A percentile compares a stretch with the other conserved stretches of the same genome.
Conservation (phyloP, 257 asterid genomes). For the Solanum ossicruentum region DNA sequence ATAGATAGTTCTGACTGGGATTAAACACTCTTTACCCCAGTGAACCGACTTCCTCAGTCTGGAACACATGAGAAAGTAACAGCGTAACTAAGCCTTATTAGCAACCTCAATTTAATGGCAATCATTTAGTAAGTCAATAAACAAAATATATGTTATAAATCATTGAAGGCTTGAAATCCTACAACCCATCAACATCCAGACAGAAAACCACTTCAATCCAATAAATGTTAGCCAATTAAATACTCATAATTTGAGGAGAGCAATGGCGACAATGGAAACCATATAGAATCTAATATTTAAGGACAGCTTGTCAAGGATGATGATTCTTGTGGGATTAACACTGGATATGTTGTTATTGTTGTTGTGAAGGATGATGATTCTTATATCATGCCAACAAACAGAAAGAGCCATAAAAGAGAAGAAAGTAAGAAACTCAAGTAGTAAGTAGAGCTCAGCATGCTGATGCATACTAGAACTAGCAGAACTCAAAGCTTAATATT, state of each 20-base stretch:
- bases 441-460: not conserved
- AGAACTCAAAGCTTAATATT: not conserved
- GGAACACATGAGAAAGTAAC: not conserved
- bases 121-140: not conserved
- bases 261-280: not conserved
- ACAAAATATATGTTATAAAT: not conserved
- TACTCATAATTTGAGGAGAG: not conserved
- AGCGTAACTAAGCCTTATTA: not conserved
- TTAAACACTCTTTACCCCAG: not conserved
- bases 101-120: not conserved
- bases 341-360: not conserved
- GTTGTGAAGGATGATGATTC: not conserved
- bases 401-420: not conserved
- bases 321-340: not conserved
- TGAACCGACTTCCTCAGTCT: not conserved
- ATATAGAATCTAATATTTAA: not conserved
- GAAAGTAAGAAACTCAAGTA: not conserved
- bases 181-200: not conserved
- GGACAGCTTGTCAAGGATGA: not conserved
- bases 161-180: not conserved
- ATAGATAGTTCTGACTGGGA: not conserved
- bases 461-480: not conserved
- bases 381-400: not conserved
- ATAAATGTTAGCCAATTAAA: not conserved
- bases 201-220: not conserved